Evolutionary conservation across 495 filamentous ascomycete species (phyloP), one percentile per base, ranked within the genome.

Genomic region (Xylona heveae): DNA sequence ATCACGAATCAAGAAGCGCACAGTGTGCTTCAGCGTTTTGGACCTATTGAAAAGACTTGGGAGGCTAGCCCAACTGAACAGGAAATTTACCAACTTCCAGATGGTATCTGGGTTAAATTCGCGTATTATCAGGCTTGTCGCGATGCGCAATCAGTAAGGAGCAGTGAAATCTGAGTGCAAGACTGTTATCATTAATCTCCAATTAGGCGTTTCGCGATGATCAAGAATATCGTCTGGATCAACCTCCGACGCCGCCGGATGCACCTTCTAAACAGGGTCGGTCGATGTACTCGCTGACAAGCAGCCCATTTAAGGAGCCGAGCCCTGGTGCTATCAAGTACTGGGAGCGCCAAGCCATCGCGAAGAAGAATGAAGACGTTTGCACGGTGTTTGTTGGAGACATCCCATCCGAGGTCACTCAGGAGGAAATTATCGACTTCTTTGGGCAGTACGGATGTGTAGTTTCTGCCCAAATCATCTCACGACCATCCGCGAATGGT

Each of bases 341-440:
- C 25, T 17, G 24, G 34, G 16, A 30, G 36, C 6, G 7, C 10
- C 33, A 35, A 35, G 15, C 30, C 13, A 16, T 18, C 30, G 30
- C 12, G 15, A 18, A 18, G 30, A 10, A 17, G 10, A 60, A 58
- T 19, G 21, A 51, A 24, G 61, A 70, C 36, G 44, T 51, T 4
- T 54, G 58, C 24, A 62, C 64, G 0, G 42, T 70, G 40, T 70
- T 58, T 27, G 50, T 70, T 23, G 61, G 61, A 6, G 52, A 54
- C 24, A 38, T 72, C 14, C 59, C 65, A 5, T 7, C 36, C 3
- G 45, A 52, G 16, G 39, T 47, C 16, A 45, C 47, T 3, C 45
- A 61, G 24, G 38, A 48, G 2, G 38, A 54, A 8, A 32, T 72
- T 9, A 23, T 40, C 7, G 37, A 52, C 1, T 19, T 58, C 13